These are phyloP conservation scores for Dendrothele bispora DNA, from an alignment of 768 basidiomycete genomes.

Conservation along the genomic window DNA sequence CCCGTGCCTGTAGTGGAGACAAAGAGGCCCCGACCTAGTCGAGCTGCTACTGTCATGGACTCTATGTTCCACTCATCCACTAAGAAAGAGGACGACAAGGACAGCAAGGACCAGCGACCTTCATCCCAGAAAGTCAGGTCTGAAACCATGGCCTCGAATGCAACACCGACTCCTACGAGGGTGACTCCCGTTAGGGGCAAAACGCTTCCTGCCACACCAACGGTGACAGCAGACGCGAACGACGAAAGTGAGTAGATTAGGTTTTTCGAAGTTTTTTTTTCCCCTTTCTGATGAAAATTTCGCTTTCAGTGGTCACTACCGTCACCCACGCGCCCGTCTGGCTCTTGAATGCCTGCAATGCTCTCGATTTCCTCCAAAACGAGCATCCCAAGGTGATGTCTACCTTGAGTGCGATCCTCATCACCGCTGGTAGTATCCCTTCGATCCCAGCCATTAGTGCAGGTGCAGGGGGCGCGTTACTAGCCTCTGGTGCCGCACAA, in stretches of 20 bases:
- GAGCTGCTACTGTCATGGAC: too few species aligned
- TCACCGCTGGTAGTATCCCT: slow-evolving; percentile 76
- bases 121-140: slow-evolving; percentile 28
- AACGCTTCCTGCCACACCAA: too few species aligned
- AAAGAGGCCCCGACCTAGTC: too few species aligned
- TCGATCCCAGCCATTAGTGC: slow-evolving; percentile 68
- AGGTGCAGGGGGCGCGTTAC: slow-evolving; percentile 69
- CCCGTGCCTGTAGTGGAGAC: not conserved
- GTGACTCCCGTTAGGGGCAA: not conserved
- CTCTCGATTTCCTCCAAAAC: slow-evolving; percentile 69
- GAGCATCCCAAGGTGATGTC: slow-evolving; percentile 80
- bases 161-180: slow-evolving; percentile 20
- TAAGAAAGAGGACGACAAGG: slow-evolving; percentile 29
- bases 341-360: slow-evolving; percentile 75
- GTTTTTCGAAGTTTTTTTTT: not conserved
- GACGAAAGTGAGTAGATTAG: slow-evolving; percentile 16
- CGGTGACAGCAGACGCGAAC: slow-evolving; percentile 18
- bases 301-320: slow-evolving; percentile 30
- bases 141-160: slow-evolving; percentile 27
- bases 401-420: slow-evolving; percentile 72
- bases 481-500: slow-evolving; percentile 74
- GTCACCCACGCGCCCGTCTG: slow-evolving; percentile 68
- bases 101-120: slow-evolving; percentile 23
- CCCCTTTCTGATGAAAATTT: slow-evolving; percentile 6
- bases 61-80: slow-evolving; percentile 24